A percentile compares a stretch with the other conserved stretches of the same genome.
Evolutionary conservation across 805 yeast species (phyloP).

Genomic region (Kuraishia piskuri): DNA sequence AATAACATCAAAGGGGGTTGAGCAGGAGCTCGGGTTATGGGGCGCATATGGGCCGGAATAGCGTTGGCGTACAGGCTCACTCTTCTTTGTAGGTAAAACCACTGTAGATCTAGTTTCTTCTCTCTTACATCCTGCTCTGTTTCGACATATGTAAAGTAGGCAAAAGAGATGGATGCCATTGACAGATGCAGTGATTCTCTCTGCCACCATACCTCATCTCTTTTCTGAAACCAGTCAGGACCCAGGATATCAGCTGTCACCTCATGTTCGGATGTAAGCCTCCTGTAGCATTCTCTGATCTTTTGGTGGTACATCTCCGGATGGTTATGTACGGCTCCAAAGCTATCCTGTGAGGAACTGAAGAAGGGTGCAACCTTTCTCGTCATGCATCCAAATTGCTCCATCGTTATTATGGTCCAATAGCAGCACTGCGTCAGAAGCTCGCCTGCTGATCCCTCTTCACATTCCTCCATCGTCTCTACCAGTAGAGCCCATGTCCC

Average conservation of each 20-base stretch:
- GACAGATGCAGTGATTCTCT: slow-evolving; percentile 5
- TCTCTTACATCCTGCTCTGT: slow-evolving; percentile 2
- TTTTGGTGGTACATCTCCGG: neutral
- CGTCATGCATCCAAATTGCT: neutral
- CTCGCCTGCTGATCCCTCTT: neutral
- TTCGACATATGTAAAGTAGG: slow-evolving; percentile 5
- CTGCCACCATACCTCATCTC: slow-evolving; percentile 9
- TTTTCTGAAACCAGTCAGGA: neutral
- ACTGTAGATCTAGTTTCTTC: slow-evolving; percentile 5
- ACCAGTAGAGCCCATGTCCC: slow-evolving; percentile 9
- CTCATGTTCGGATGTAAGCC: neutral
- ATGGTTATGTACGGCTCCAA: neutral
- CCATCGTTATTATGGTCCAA: neutral
- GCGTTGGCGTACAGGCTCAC: slow-evolving; percentile 2
- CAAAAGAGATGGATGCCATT: slow-evolving; percentile 4
- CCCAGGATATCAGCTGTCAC: neutral
- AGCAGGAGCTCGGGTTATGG: neutral
- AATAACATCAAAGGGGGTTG: neutral
- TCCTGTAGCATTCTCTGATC: neutral
- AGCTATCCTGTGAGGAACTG: neutral
- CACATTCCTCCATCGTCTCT: slow-evolving; percentile 5
- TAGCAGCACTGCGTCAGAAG: slow-evolving; percentile 1
- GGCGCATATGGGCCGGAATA: neutral
- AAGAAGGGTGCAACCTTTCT: neutral
- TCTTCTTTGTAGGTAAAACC: slow-evolving; percentile 7